Evolutionary conservation across 768 basidiomycete genomes (phyloP).

Genomic region (Leccinum subgranulosum): DNA sequence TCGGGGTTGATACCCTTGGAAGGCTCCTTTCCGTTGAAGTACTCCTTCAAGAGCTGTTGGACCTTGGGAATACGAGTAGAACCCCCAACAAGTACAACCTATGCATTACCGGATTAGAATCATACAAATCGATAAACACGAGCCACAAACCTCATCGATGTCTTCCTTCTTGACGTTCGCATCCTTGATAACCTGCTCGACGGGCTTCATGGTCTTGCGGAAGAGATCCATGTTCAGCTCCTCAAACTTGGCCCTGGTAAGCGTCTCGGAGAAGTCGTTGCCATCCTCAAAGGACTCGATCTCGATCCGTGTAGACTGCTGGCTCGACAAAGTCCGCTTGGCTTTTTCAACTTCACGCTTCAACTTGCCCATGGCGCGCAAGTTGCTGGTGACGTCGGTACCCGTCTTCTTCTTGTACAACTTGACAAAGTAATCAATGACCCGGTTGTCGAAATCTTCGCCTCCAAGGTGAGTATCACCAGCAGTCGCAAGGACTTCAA

Average conservation of each 20-base stretch:
- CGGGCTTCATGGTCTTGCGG: conserved; percentile 99
- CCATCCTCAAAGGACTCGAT: conserved; percentile 96
- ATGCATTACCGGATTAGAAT: not conserved
- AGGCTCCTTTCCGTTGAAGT: conserved; percentile 94
- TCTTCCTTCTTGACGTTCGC: conserved; percentile 98
- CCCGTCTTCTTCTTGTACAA: conserved; percentile 90
- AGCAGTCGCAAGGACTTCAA: conserved; percentile 86
- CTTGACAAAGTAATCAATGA: conserved; percentile 89
- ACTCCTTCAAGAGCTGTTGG: conserved; percentile 97
- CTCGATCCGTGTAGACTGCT: conserved; percentile 89
- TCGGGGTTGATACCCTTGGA: conserved; percentile 99
- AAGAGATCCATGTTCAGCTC: conserved; percentile 99
- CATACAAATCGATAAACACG: rapidly evolving
- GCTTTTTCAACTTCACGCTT: conserved; percentile 94
- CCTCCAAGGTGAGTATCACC: conserved; percentile 95
- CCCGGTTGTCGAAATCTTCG: conserved; percentile 93
- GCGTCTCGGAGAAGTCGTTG: conserved; percentile 95
- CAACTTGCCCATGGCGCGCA: conserved; percentile 84
- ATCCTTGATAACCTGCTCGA: conserved; percentile 98
- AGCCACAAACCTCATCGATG: conserved; percentile 68
- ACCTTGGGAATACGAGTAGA: conserved; percentile 99
- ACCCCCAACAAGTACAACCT: conserved; percentile 91
- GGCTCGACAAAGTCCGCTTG: conserved; percentile 88
- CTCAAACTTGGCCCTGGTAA: conserved; percentile 98
- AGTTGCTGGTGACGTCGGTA: conserved; percentile 75